These are phyloP conservation scores for Thalia dealbata DNA, from an alignment of 176 grass and related monocot genomes.

Conservation along the genomic window DNA sequence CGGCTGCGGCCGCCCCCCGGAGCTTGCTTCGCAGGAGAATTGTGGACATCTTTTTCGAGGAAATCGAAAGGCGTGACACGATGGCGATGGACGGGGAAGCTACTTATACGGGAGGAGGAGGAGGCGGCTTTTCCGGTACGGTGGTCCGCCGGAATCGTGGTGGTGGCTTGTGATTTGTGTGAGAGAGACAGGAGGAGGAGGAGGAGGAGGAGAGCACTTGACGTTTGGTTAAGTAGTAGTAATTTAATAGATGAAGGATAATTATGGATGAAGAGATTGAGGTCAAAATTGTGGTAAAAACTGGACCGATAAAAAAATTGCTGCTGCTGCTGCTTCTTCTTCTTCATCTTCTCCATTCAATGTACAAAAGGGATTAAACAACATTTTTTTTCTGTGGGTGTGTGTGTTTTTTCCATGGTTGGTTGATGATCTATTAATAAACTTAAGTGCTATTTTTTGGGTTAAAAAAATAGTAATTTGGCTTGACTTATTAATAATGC, in stretches of 20 bases:
- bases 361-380: too few relatives aligned
- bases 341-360: too few relatives aligned
- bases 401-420: too few relatives aligned
- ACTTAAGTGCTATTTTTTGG: too few relatives aligned
- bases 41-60: constrained; percentile 6
- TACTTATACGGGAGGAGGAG: not conserved
- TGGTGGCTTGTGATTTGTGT: not conserved
- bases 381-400: too few relatives aligned
- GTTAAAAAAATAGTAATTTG: too few relatives aligned
- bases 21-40: constrained; percentile 19
- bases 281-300: too few relatives aligned
- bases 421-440: too few relatives aligned
- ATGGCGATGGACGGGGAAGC: constrained; percentile 16
- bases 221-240: not conserved
- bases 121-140: not conserved
- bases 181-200: not conserved
- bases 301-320: too few relatives aligned
- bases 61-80: constrained; percentile 27
- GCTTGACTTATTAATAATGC: too few relatives aligned
- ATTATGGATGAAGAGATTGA: not conserved
- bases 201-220: not conserved
- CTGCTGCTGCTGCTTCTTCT: too few relatives aligned
- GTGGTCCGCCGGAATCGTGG: not conserved
- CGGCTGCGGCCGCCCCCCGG: constrained; percentile 32
- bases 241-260: not conserved